A percentile compares a stretch with the other conserved stretches of the same genome.
Evolutionary conservation across 2,329 filamentous ascomycete species (phyloP).

Genomic region (Fusarium cicatricum): DNA sequence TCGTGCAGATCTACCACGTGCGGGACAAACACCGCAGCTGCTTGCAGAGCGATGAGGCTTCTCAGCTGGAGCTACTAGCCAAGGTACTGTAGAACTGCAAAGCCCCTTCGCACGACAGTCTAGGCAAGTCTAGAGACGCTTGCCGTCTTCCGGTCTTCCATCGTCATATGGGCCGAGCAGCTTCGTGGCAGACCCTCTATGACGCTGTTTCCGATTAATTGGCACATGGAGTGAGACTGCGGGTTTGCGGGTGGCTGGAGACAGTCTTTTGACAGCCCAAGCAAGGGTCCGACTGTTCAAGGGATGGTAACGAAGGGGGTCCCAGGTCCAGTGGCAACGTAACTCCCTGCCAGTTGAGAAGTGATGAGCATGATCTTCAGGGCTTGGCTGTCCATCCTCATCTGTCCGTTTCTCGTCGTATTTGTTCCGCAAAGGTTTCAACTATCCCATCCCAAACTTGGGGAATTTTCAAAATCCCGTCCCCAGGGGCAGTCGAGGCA

Average conservation of each 20-base stretch:
- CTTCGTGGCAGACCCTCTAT: conserved; percentile 18
- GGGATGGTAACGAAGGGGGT: conserved; percentile 22
- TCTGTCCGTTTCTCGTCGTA: conserved; percentile 24
- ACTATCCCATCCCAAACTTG: conserved; percentile 10
- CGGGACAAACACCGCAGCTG: neutral
- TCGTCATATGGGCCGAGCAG: conserved; percentile 2
- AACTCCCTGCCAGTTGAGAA: conserved; percentile 1
- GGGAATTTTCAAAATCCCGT: conserved; percentile 20
- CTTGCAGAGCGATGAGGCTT: conserved; percentile 14
- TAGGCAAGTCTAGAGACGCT: neutral
- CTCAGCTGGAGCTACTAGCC: too few species aligned
- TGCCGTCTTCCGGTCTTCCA: neutral
- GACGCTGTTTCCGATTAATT: conserved; percentile 27
- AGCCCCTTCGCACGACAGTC: conserved; percentile 25
- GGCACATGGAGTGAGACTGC: conserved; percentile 22
- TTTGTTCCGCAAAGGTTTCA: conserved; percentile 34
- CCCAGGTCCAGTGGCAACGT: neutral
- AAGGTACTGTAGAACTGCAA: conserved; percentile 1
- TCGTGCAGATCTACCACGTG: conserved; percentile 25
- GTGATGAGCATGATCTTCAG: conserved; percentile 26
- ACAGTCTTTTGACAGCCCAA: conserved; percentile 6
- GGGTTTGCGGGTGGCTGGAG: conserved; percentile 29
- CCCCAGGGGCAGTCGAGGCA: conserved; percentile 22
- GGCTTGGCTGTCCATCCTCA: conserved; percentile 19
- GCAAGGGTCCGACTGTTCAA: conserved; percentile 29